Base-by-base conservation (phyloP, 2,329 filamentous ascomycete species). In the Fusarium sp. region DNA sequence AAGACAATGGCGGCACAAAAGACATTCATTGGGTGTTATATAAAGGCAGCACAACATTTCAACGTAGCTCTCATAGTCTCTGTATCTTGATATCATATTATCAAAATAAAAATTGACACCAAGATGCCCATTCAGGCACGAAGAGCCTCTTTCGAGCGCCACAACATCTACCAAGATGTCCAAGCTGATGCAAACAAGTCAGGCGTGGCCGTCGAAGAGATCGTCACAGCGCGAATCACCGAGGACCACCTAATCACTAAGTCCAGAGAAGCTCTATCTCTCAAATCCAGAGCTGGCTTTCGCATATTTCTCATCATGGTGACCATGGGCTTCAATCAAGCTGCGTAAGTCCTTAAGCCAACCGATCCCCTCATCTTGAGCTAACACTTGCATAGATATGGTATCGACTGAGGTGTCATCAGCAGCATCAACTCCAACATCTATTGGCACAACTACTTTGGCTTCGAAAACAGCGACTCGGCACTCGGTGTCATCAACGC, bases 371-470 rank as follows among this genome's bases (percentile, higher is more conserved):
- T n/a, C n/a, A n/a, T n/a, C n/a, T n/a, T n/a, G n/a, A n/a, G n/a
- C n/a, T n/a, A n/a, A n/a, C n/a, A n/a, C n/a, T n/a, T n/a, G n/a
- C n/a, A n/a, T n/a, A 75, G 71, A 14, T 76, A 74, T 18, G 74
- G 74, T 45, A 72, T 76, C 47, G 74, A 76, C 28, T 76, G 74
- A 73, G 74, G 71, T 24, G 74, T 76, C 10, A 60, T 76, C 31
- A 73, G 74, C 38, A 70, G 73, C 14, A 76, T 76, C 70, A 76
- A 76, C 61, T 61, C 73, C 30, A 73, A 73, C 28, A 39, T 44
- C 33, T 65, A 69, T n/a, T 76, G 74, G 75, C 75, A 74, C 38
- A 31, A 54, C 0, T 76, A 75, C 56, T 76, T 76, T n/a, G 74
- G 74, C 9, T 76, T 76, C 31, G 61, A 12, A 22, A 72, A 69